Evolutionary conservation across 1,284 basidiomycete species (phyloP).

Genomic region (Polyporus tsugae): DNA sequence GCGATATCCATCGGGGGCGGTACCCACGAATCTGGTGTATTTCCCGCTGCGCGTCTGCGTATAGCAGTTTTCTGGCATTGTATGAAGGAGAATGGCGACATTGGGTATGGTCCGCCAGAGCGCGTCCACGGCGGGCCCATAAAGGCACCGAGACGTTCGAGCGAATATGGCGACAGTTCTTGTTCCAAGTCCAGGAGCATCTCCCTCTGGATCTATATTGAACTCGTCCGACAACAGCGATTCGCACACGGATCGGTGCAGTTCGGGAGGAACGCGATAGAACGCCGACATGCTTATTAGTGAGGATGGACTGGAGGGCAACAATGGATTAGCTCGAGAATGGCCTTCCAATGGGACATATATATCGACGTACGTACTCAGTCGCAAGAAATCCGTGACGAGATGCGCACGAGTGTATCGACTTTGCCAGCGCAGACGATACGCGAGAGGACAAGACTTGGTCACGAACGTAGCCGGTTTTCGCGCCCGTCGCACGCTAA

Average conservation of each 20-base stretch:
- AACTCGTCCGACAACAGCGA: conserved; percentile 1
- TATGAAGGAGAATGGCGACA: conserved; percentile 9
- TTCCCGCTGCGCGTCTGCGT: not conserved
- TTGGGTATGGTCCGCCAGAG: conserved; percentile 10
- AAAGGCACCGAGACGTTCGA: not conserved
- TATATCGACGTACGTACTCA: not conserved
- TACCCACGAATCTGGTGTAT: conserved; percentile 9
- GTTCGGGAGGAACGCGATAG: not conserved
- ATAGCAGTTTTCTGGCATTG: conserved; percentile 11
- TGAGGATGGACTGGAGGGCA: not conserved
- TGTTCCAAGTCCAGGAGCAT: not conserved
- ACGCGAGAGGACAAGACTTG: not conserved
- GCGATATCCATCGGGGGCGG: not conserved
- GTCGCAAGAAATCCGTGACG: not conserved
- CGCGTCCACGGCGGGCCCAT: not conserved
- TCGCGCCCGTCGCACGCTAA: not conserved
- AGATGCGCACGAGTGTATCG: not conserved
- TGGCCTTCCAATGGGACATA: not conserved
- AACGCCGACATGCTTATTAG: not conserved
- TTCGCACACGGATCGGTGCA: conserved; percentile 1
- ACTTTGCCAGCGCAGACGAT: not conserved
- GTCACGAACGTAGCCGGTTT: not conserved
- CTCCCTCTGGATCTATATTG: not conserved
- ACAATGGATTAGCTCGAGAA: not conserved
- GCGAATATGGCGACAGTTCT: conserved; percentile 4